Evolutionary conservation across 192 early-diverging fungal genomes (phyloP).

Genomic region (Coemansia sp.): DNA sequence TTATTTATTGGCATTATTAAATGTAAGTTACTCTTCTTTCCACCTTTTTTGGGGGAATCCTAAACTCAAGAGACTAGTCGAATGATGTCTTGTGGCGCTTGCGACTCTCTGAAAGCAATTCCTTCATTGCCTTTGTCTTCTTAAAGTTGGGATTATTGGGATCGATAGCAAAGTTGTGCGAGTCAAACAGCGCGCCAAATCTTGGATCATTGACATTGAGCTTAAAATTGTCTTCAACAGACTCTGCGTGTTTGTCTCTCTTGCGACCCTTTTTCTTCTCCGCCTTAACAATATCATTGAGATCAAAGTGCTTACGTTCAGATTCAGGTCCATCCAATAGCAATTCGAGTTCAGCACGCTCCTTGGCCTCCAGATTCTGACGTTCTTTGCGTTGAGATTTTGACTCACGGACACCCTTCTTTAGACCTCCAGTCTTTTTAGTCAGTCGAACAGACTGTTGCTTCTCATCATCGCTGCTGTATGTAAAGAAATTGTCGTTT

Average conservation of each 20-base stretch:
- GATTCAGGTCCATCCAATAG: constrained; percentile 69
- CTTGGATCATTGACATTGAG: constrained; percentile 84
- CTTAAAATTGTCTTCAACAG: constrained; percentile 75
- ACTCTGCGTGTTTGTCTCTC: constrained; percentile 55
- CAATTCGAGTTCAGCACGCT: constrained; percentile 76
- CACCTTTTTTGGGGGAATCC: too few species aligned
- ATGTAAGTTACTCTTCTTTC: not conserved
- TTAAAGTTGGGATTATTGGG: constrained; percentile 87
- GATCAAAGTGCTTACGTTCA: constrained; percentile 78
- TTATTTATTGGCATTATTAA: not conserved
- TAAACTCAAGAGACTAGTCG: constrained; percentile 12
- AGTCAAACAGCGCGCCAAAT: constrained; percentile 76
- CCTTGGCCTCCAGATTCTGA: constrained; percentile 59
- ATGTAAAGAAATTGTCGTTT: constrained; percentile 57
- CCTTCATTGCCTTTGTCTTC: constrained; percentile 55
- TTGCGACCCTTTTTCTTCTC: constrained; percentile 55
- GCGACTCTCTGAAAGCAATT: constrained; percentile 37
- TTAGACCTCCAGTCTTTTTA: constrained; percentile 36
- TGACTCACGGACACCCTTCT: constrained; percentile 43
- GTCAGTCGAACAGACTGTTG: not conserved
- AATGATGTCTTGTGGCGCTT: constrained; percentile 45
- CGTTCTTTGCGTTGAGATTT: constrained; percentile 58
- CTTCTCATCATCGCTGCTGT: constrained; percentile 42
- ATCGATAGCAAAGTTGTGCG: constrained; percentile 91
- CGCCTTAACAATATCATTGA: constrained; percentile 79